These are phyloP conservation scores for Calonectria pseudoreteaudii DNA, from an alignment of 2,329 filamentous ascomycete species.

Conservation along the genomic window DNA sequence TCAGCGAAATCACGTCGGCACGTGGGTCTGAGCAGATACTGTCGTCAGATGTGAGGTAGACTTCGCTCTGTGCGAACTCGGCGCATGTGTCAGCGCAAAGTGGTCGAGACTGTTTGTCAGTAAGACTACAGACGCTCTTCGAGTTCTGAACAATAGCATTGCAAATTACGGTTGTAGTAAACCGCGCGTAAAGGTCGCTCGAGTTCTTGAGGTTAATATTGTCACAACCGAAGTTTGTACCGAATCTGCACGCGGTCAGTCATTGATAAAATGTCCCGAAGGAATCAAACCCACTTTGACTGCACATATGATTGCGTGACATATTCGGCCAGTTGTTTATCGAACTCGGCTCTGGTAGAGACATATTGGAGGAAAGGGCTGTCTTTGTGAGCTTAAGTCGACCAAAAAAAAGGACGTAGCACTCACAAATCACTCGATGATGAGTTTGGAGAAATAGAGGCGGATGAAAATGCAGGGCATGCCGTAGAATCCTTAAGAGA, in stretches of 20 bases:
- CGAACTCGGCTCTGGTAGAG: conserved; percentile 80
- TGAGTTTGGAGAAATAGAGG: conserved; percentile 76
- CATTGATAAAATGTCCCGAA: neutral
- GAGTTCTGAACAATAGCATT: conserved; percentile 96
- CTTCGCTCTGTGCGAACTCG: conserved; percentile 88
- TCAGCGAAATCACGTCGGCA: conserved; percentile 76
- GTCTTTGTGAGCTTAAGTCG: conserved; percentile 32
- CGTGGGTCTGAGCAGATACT: conserved; percentile 77
- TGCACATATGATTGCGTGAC: conserved; percentile 80
- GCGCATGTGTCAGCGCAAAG: conserved; percentile 93
- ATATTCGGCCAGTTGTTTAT: conserved; percentile 78
- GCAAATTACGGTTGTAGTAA: conserved; percentile 91
- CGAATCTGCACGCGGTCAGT: conserved; percentile 71
- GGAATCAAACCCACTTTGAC: conserved; percentile 72
- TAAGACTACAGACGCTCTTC: conserved; percentile 74
- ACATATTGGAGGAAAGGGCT: conserved; percentile 91
- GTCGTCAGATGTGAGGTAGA: conserved; percentile 81
- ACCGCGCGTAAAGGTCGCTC: conserved; percentile 88
- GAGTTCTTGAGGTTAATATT: conserved; percentile 83
- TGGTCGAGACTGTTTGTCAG: conserved; percentile 73
- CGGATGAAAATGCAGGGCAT: conserved; percentile 78
- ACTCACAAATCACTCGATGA: conserved; percentile 74
- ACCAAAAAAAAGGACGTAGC: neutral
- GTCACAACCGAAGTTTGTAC: conserved; percentile 82
- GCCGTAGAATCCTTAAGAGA: conserved; percentile 76